Base-by-base conservation (phyloP, 352 stramenopile species). In the Globisporangium camurandrum region DNA sequence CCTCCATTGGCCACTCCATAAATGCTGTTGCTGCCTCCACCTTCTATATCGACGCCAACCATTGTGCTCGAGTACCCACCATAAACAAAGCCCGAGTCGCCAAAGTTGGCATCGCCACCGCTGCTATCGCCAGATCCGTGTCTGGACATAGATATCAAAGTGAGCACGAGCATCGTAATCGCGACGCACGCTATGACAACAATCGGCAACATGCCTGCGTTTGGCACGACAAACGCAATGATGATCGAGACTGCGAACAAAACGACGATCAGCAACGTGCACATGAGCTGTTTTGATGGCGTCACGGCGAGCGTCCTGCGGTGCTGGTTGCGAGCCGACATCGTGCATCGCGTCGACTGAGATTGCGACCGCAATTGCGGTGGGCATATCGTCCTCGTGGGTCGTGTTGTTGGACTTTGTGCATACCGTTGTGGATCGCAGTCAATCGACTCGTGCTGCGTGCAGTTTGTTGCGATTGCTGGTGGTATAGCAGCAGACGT, bases 291-390 rank as follows among this genome's bases (percentile, higher is more conserved):
- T 9, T 9, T 40, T 40, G 36, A n/a, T 3, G 3, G 17, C 14
- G 14, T 20, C 2, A n/a, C 36, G 36, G 17, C 5, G 14, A n/a
- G 4, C 16, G 6, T 40, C 6, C 11, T 16, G 14, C 3, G 9
- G 12, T 14, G 11, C 10, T 10, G 11, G 36, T 16, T n/a, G 36
- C 5, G 36, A 23, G 36, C 36, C 10, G 36, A n/a, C n/a, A n/a
- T n/a, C 17, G 14, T 16, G 8, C 16, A 40, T n/a, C 3, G 4
- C 36, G 16, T 20, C 14, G 36, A 40, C 9, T 40, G 36, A n/a
- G 36, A 40, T 40, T n/a, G 34, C 24, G 38, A 46, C 22, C 56
- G 47, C 39, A 54, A 45, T n/a, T 46, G 44, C 11, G 33, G 46
- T 28, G 49, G 46, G 24, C 1, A 34, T 34, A 11, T 34, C 30